Evolutionary conservation across 257 asterid species (phyloP).

Genomic region (Buddleja alternifolia): DNA sequence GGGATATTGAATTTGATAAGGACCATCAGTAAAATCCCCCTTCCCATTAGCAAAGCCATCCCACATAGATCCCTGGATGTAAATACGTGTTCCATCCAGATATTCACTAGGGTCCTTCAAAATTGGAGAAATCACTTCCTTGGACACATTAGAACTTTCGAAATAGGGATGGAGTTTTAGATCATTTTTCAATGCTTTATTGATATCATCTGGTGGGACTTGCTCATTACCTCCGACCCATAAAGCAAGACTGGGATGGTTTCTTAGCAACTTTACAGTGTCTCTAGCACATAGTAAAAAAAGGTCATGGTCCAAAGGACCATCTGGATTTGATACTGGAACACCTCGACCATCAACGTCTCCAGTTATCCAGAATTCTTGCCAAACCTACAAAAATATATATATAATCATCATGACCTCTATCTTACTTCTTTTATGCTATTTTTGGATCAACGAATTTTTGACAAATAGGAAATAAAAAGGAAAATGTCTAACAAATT

Average conservation of each 20-base stretch:
- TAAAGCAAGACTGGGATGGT: slow-evolving; percentile 96
- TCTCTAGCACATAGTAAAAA: slow-evolving; percentile 92
- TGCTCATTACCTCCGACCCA: slow-evolving; percentile 99
- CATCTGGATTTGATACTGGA: slow-evolving; percentile 88
- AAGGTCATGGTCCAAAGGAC: slow-evolving; percentile 94
- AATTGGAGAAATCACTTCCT: slow-evolving; percentile 27
- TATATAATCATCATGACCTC: too few relatives aligned
- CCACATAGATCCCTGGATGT: slow-evolving; percentile 94
- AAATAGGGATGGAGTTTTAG: slow-evolving; percentile 77
- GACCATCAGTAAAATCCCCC: slow-evolving; percentile 92
- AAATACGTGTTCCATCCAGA: slow-evolving; percentile 91
- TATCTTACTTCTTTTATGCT: too few relatives aligned
- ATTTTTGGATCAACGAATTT: too few relatives aligned
- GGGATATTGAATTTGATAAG: slow-evolving; percentile 91
- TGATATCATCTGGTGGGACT: slow-evolving; percentile 89
- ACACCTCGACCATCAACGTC: slow-evolving; percentile 90
- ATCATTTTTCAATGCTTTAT: slow-evolving; percentile 64
- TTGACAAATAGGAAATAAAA: neutral
- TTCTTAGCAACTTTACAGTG: slow-evolving; percentile 86
- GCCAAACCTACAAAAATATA: slow-evolving; percentile 87
- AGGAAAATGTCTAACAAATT: too few relatives aligned
- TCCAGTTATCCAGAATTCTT: slow-evolving; percentile 99
- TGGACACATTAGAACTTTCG: slow-evolving; percentile 27
- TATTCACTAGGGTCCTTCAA: slow-evolving; percentile 76
- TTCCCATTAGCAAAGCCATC: slow-evolving; percentile 97